Conservation (phyloP, 2,329 filamentous ascomycete genomes). For the Colletotrichum sp. region DNA sequence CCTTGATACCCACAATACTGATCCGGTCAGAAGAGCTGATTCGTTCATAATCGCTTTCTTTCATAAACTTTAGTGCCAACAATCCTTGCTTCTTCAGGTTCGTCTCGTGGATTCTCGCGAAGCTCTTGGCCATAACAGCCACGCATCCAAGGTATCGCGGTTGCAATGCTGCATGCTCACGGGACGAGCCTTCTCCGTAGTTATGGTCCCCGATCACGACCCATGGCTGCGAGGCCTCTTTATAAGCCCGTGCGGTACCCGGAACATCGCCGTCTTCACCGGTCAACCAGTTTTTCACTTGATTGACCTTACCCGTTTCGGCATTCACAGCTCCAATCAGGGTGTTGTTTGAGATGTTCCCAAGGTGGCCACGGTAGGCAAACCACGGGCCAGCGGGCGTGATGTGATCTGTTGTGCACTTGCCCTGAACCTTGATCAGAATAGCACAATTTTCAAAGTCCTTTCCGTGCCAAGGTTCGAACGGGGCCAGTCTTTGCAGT, state of each 20-base stretch:
- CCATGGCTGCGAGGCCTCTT: conserved; percentile 41
- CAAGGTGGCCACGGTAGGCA: conserved; percentile 79
- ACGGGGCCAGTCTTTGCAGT: conserved; percentile 74
- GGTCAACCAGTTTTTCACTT: conserved; percentile 37
- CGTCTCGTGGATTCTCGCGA: conserved; percentile 91
- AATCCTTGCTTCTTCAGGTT: conserved; percentile 84
- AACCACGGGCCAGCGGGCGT: conserved; percentile 81
- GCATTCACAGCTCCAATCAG: conserved; percentile 45
- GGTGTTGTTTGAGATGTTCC: conserved; percentile 86
- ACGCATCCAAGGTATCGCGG: conserved; percentile 83
- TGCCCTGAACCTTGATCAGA: conserved; percentile 77
- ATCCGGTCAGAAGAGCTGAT: not conserved
- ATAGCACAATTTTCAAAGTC: conserved; percentile 71
- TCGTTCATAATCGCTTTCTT: not conserved
- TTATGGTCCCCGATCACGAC: conserved; percentile 42
- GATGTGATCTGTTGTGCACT: conserved; percentile 82
- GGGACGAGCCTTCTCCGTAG: conserved; percentile 84
- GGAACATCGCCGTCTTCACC: conserved; percentile 73
- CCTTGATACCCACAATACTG: not conserved
- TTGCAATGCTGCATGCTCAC: conserved; percentile 87
- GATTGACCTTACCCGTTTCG: conserved; percentile 67
- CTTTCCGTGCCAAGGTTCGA: conserved; percentile 73
- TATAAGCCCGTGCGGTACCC: conserved; percentile 78
- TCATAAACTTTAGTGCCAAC: conserved; percentile 63
- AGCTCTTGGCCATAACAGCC: conserved; percentile 80